These are phyloP conservation scores for Ormosia semicastrata DNA, from an alignment of 306 rosid species.

Conservation along the genomic window DNA sequence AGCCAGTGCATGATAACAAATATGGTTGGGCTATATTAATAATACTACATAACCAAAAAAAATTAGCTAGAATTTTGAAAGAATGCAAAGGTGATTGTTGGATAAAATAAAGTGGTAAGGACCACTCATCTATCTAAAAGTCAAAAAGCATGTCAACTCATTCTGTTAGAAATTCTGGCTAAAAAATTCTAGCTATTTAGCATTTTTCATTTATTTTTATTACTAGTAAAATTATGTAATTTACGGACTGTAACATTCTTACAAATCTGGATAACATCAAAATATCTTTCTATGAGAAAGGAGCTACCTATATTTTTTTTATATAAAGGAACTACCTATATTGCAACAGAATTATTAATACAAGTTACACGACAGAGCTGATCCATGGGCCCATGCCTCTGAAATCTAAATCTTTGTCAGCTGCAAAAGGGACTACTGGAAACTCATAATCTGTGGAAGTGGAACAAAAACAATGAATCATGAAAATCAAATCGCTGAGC, in stretches of 20 bases:
- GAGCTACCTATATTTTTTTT: background rate
- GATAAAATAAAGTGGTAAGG: no score
- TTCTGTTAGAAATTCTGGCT: background rate
- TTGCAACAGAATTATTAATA: background rate
- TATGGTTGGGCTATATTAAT: background rate
- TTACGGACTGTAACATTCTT: background rate
- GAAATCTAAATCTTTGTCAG: no score
- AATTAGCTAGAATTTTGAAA: no score
- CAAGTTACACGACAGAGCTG: background rate
- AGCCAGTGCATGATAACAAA: background rate
- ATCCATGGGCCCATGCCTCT: background rate
- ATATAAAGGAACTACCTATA: background rate
- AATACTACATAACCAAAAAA: no score
- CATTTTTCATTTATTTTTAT: background rate
- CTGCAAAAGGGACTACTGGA: no score
- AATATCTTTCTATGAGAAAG: background rate
- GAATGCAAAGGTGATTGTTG: no score
- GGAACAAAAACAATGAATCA: no score
- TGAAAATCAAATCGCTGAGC: no score
- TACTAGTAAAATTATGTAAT: background rate
- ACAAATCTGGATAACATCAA: slow-evolving; percentile 1
- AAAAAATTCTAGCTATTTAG: background rate
- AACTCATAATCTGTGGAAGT: no score
- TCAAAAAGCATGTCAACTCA: background rate
- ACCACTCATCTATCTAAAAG: no score